Evolutionary conservation across 2,329 filamentous ascomycete species (phyloP), one percentile per base, ranked within the genome.

Genomic region (Aspergillus viridinutans): DNA sequence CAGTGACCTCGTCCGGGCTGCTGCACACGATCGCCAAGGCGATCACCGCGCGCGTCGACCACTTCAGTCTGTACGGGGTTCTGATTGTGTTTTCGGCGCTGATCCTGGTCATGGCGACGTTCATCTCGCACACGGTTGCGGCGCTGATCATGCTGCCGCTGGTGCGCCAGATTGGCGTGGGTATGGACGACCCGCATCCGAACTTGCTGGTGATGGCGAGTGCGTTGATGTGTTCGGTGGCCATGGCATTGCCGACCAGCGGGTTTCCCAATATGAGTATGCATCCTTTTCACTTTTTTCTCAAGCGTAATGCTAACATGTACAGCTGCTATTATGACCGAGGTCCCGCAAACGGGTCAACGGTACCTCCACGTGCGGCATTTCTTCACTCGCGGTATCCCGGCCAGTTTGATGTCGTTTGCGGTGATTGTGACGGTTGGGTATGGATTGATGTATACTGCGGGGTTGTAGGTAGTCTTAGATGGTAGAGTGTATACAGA

Each of bases 211-310:
- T 99, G 61, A 97, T 99, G 93, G 90, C 87, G 0, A 88, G 90
- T 54, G 93, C 96, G 10, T 78, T 99, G 61, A 99, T 99, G 92
- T 97, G 94, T 71, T 93, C 89, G 63, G 92, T 92, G n/a, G 94
- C 91, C 2, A 99, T 99, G 94, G 94, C 88, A 12, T 76, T 99
- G 74, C 94, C 94, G 2, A 99, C 94, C 0, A 93, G 88, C 71
- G 95, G 94, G 8, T 99, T 99, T 78, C 94, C 94, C 1, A 99
- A 99, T 67, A 99, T 99, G 94, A 99, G 92, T 96, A 85, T 82
- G 92, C 89, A 25, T 4, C 23, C 50, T 38, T 28, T 53, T 12
- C 23, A 4, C 3, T 43, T 23, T 1, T 8, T 52, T 56, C 28
- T 61, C 68, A 68, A n/a, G n/a, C n/a, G n/a, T n/a, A n/a, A n/a